These are phyloP conservation scores for Tardiomyces digboiensis DNA, from an alignment of 1,139 yeast genomes.

Conservation along the genomic window DNA sequence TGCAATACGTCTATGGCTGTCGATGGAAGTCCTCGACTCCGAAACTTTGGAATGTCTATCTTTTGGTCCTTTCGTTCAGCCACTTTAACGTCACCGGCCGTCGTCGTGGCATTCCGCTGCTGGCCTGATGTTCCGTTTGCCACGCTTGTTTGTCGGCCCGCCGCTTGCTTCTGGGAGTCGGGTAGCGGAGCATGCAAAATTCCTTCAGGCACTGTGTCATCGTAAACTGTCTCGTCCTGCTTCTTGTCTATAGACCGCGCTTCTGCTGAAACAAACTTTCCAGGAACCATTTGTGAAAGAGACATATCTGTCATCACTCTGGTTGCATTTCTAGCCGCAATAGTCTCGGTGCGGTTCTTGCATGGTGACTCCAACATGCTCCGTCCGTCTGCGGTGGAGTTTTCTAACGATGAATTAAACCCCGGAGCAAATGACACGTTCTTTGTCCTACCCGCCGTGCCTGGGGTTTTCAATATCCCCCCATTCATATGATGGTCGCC, in stretches of 20 bases:
- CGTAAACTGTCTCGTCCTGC: background rate
- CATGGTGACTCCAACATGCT: background rate
- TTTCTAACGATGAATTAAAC: background rate
- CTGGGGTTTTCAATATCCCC: conserved; percentile 22
- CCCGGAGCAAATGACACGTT: conserved; percentile 16
- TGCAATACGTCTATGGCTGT: background rate
- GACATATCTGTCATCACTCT: background rate
- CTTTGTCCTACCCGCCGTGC: conserved; percentile 13
- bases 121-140: no score
- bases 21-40: background rate
- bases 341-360: background rate
- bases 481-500: conserved; percentile 2
- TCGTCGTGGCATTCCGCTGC: no score
- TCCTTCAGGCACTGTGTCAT: no score
- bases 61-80: no score
- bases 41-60: background rate
- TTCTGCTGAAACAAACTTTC: background rate
- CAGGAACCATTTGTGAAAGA: background rate
- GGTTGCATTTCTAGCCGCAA: background rate
- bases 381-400: background rate
- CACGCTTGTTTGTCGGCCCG: no score
- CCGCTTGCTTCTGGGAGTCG: no score
- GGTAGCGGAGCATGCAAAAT: no score
- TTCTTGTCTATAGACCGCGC: no score
- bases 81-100: no score